These are phyloP conservation scores for Penicillium robsamsonii DNA, from an alignment of 495 filamentous ascomycete species.

Conservation along the genomic window DNA sequence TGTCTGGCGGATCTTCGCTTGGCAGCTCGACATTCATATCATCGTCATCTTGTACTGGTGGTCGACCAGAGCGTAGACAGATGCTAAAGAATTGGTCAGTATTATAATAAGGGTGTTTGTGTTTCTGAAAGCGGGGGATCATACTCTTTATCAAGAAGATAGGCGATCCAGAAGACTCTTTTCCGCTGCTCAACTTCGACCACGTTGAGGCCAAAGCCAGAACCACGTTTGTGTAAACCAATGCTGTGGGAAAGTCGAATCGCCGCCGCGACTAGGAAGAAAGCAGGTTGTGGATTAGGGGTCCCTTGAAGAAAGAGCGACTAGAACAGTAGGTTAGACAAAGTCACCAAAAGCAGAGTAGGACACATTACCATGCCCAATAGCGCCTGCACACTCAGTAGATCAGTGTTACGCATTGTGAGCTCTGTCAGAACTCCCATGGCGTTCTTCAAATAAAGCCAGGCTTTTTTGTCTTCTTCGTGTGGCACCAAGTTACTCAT, in stretches of 20 bases:
- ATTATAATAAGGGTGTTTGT: neutral
- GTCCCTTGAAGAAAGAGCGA: conserved; percentile 94
- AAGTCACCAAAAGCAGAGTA: neutral
- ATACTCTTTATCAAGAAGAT: conserved; percentile 90
- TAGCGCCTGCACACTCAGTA: conserved; percentile 93
- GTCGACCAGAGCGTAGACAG: conserved; percentile 86
- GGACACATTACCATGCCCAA: conserved; percentile 71
- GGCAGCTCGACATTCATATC: conserved; percentile 98
- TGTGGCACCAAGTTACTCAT: conserved; percentile 89
- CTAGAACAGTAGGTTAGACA: conserved; percentile 33
- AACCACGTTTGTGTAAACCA: conserved; percentile 89
- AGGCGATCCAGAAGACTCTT: conserved; percentile 97
- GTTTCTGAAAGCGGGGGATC: conserved; percentile 8
- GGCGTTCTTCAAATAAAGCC: conserved; percentile 94
- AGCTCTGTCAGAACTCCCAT: conserved; percentile 89
- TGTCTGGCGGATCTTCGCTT: conserved; percentile 84
- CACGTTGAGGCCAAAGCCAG: conserved; percentile 83
- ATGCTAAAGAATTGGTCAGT: conserved; percentile 49
- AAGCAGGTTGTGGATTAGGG: conserved; percentile 92
- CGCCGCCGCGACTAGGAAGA: conserved; percentile 89
- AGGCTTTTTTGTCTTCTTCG: conserved; percentile 90
- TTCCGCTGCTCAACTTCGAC: conserved; percentile 94
- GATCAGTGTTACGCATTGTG: conserved; percentile 92
- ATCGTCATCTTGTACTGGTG: conserved; percentile 93
- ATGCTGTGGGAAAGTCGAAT: conserved; percentile 92